phyloP scores from a whole-genome alignment of 1,284 basidiomycete genomes.

The Lignosus rhinocerotis region DNA sequence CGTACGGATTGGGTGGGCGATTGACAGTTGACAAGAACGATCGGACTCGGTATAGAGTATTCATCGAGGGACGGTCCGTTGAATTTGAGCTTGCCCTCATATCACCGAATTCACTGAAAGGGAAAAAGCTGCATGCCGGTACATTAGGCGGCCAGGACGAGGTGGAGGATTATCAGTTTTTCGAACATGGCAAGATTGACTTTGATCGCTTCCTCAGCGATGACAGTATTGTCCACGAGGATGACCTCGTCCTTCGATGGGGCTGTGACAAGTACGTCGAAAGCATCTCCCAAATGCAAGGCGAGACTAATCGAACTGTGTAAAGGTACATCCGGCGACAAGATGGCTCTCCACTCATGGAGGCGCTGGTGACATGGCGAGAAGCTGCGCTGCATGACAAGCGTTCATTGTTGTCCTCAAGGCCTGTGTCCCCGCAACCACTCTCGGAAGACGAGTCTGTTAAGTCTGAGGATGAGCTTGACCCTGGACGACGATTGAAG shows the following conservation, averaged over 20 bases:
- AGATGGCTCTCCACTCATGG: slow-evolving; percentile 67
- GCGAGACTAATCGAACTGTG: neutral
- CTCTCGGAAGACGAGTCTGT: slow-evolving; percentile 29
- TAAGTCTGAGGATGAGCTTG: slow-evolving; percentile 34
- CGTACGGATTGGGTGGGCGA: slow-evolving; percentile 52
- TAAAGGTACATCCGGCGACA: slow-evolving; percentile 61
- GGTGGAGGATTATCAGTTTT: slow-evolving; percentile 51
- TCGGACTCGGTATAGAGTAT: slow-evolving; percentile 53
- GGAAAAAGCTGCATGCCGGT: slow-evolving; percentile 27
- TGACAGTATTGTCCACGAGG: slow-evolving; percentile 52
- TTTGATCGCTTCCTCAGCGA: slow-evolving; percentile 59
- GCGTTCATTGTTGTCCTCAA: slow-evolving; percentile 28
- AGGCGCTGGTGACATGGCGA: slow-evolving; percentile 64
- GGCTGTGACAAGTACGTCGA: slow-evolving; percentile 54
- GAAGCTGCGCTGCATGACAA: slow-evolving; percentile 45
- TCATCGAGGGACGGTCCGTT: slow-evolving; percentile 53
- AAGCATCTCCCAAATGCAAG: neutral
- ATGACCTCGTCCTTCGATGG: slow-evolving; percentile 67
- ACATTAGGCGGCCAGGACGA: slow-evolving; percentile 45
- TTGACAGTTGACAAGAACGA: slow-evolving; percentile 53
- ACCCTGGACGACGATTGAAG: slow-evolving; percentile 27
- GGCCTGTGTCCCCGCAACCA: slow-evolving; percentile 33
- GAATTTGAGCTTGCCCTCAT: slow-evolving; percentile 67
- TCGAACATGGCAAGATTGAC: slow-evolving; percentile 55
- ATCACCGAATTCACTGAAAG: slow-evolving; percentile 23